phyloP scores from a whole-genome alignment of 148 eudicot species.

The Nyssa sinensis region DNA sequence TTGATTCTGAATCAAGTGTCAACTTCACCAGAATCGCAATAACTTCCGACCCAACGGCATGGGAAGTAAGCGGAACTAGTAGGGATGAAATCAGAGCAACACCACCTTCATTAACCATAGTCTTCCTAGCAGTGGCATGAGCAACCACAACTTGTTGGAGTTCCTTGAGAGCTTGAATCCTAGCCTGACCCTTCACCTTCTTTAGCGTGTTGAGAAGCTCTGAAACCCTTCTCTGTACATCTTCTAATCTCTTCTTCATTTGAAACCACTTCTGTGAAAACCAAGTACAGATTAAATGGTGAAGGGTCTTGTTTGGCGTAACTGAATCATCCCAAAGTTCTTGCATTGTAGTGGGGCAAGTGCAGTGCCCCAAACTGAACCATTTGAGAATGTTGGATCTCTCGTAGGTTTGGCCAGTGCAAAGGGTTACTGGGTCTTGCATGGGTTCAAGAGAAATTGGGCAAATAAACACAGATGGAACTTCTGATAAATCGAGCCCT shows the following conservation, averaged over 20 bases:
- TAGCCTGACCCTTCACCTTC: constrained; percentile 71
- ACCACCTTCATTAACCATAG: constrained; percentile 63
- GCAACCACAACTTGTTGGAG: constrained; percentile 42
- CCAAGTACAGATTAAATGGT: constrained; percentile 68
- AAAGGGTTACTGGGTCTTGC: constrained; percentile 92
- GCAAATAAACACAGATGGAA: constrained; percentile 76
- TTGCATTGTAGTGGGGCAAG: constrained; percentile 86
- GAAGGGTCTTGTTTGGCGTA: constrained; percentile 72
- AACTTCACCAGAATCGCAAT: constrained; percentile 67
- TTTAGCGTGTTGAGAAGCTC: constrained; percentile 69
- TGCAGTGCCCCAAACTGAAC: constrained; percentile 69
- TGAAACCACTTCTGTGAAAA: constrained; percentile 66
- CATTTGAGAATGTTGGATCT: constrained; percentile 73
- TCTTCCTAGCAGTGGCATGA: constrained; percentile 64
- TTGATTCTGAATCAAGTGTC: constrained; percentile 45
- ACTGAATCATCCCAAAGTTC: constrained; percentile 80
- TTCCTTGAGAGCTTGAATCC: constrained; percentile 67
- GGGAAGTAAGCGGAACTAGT: constrained; percentile 72
- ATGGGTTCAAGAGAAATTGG: constrained; percentile 88
- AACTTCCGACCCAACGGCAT: constrained; percentile 82
- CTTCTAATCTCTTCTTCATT: constrained; percentile 83
- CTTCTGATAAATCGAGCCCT: constrained; percentile 53
- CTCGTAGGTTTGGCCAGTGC: constrained; percentile 92
- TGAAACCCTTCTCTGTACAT: constrained; percentile 76
- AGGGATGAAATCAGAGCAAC: constrained; percentile 48